phyloP scores from a whole-genome alignment of 306 rosid species.

The Begonia loranthoides region DNA sequence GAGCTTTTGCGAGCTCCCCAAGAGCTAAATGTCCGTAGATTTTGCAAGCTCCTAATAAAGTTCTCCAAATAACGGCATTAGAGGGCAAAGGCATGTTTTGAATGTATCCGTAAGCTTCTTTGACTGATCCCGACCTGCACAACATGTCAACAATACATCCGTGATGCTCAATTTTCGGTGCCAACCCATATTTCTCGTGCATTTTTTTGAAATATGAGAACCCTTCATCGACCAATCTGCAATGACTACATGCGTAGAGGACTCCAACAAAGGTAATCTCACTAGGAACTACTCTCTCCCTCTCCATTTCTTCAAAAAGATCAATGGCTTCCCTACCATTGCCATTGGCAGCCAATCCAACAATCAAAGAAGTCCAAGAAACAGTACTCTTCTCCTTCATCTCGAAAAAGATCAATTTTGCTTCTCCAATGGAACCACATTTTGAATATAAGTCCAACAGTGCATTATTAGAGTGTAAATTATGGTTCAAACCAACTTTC shows the following conservation, averaged over 20 bases:
- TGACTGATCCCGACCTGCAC: conserved; percentile 27
- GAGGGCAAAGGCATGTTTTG: conserved; percentile 21
- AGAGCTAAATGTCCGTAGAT: conserved; percentile 19
- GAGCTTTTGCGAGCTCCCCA: conserved; percentile 24
- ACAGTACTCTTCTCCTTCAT: conserved; percentile 23
- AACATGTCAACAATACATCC: conserved; percentile 33
- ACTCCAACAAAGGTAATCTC: conserved; percentile 35
- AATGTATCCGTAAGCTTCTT: conserved; percentile 23
- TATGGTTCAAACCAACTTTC: conserved; percentile 18
- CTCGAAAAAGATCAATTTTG: conserved; percentile 19
- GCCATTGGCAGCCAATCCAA: conserved; percentile 36
- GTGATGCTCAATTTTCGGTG: conserved; percentile 26
- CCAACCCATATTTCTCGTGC: conserved; percentile 22
- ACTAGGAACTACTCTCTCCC: conserved; percentile 21
- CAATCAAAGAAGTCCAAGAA: conserved; percentile 29
- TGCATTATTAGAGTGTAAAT: conserved; percentile 19
- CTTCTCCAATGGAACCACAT: conserved; percentile 24
- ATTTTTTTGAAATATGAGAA: conserved; percentile 23
- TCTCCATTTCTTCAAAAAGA: conserved; percentile 17
- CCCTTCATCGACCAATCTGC: conserved; percentile 33
- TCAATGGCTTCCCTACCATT: conserved; percentile 25
- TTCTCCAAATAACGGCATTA: conserved; percentile 31
- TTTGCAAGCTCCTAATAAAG: conserved; percentile 30
- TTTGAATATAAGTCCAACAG: conserved; percentile 31
- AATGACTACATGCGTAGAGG: conserved; percentile 35